These are phyloP conservation scores for Biancaea sappan DNA, from an alignment of 306 rosid genomes.

Conservation along the genomic window DNA sequence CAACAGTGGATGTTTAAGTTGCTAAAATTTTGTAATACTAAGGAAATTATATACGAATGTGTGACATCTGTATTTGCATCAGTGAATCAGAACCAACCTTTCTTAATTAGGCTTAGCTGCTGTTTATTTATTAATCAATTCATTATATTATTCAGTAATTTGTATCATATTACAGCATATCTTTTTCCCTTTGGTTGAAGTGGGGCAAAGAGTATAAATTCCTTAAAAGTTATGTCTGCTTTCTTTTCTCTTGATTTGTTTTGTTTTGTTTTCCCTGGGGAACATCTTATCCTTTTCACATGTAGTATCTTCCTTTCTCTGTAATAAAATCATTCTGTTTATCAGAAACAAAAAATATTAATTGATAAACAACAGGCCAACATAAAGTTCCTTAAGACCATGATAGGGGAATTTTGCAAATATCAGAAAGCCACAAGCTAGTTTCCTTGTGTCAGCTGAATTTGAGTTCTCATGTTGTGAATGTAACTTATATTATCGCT, in stretches of 20 bases:
- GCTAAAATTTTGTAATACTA: conserved; percentile 1
- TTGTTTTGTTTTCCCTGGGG: not conserved
- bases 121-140: not conserved
- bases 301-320: not conserved
- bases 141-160: not conserved
- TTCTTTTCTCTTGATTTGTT: too few species aligned
- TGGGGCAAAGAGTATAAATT: not conserved
- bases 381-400: conserved; percentile 1
- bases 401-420: conserved; percentile 1
- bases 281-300: not conserved
- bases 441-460: conserved; percentile 28
- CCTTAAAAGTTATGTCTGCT: not conserved
- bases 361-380: not conserved
- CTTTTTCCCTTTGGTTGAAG: not conserved
- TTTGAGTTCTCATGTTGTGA: conserved; percentile 3
- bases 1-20: not conserved
- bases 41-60: not conserved
- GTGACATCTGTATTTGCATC: not conserved
- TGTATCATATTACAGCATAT: not conserved
- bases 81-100: not conserved
- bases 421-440: conserved; percentile 26
- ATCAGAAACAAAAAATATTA: not conserved
- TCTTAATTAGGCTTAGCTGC: not conserved
- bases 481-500: conserved; percentile 1
- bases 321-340: not conserved